Evolutionary conservation across 352 stramenopile species (phyloP).

Genomic region (Globisporangium spiculum): DNA sequence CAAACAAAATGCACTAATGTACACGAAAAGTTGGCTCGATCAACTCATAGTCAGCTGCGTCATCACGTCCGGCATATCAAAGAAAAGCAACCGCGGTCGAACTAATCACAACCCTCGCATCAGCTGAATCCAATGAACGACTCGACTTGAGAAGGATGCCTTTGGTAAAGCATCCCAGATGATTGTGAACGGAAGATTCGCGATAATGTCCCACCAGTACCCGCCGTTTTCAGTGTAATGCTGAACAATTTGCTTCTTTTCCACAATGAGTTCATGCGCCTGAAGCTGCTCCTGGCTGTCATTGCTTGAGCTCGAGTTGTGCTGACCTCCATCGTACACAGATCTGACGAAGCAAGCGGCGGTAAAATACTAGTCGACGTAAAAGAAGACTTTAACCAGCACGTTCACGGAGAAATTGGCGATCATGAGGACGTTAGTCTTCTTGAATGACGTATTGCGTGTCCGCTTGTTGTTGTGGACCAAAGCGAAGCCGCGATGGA

Average conservation of each 20-base stretch:
- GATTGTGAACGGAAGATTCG: not conserved
- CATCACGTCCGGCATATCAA: too few species aligned
- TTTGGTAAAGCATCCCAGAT: not conserved
- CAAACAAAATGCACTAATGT: too few species aligned
- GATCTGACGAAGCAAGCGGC: slow-evolving; percentile 4
- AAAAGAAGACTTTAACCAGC: not conserved
- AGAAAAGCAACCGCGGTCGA: too few species aligned
- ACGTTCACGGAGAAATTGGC: not conserved
- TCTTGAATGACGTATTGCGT: not conserved
- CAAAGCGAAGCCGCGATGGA: not conserved
- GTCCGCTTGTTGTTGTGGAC: not conserved
- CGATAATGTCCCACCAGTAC: not conserved
- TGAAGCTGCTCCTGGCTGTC: not conserved
- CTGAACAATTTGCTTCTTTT: not conserved
- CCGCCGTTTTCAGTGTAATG: not conserved
- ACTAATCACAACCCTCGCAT: not conserved
- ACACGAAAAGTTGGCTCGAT: too few species aligned
- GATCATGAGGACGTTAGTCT: not conserved
- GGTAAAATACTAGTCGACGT: not conserved
- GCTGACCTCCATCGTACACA: not conserved
- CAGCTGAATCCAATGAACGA: not conserved
- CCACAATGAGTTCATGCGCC: not conserved
- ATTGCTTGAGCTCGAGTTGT: not conserved
- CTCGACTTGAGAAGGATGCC: not conserved
- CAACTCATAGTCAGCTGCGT: too few species aligned